phyloP scores from a whole-genome alignment of 257 asterid genomes.

The Fraxinus pennsylvanica region DNA sequence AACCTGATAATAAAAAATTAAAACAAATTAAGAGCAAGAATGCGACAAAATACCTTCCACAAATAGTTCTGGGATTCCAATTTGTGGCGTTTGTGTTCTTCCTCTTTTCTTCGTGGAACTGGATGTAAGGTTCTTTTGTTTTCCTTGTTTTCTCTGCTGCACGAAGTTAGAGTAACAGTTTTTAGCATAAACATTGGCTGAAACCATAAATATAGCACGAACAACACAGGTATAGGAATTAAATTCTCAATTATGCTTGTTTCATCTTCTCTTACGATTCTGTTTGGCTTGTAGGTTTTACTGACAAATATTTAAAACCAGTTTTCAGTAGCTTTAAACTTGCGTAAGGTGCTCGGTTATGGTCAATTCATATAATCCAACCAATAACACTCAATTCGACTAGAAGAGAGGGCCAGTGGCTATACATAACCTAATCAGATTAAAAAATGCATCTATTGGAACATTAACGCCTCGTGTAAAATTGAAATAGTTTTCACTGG shows the following conservation, averaged over 20 bases:
- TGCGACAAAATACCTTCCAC: constrained; percentile 30
- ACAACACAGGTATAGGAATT: neutral
- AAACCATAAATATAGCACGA: neutral
- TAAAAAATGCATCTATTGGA: neutral
- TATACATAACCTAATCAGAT: neutral
- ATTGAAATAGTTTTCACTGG: neutral
- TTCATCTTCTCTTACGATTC: neutral
- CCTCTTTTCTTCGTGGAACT: constrained; percentile 32
- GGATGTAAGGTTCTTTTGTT: constrained; percentile 23
- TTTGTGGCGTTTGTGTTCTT: constrained; percentile 27
- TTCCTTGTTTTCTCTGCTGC: constrained; percentile 54
- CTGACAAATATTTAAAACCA: neutral
- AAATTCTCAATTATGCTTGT: neutral
- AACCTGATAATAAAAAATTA: constrained; percentile 7
- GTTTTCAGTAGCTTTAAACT: neutral
- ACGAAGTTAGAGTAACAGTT: constrained; percentile 18
- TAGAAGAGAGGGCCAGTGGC: neutral
- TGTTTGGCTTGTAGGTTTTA: neutral
- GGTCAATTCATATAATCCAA: neutral
- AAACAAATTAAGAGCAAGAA: neutral
- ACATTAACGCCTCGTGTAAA: neutral
- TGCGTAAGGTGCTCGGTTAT: neutral
- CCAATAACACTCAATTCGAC: neutral
- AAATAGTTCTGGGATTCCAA: constrained; percentile 26
- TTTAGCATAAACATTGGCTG: constrained; percentile 4